Base-by-base conservation (phyloP, 1,284 basidiomycete species). In the Trichosporon inkin region DNA sequence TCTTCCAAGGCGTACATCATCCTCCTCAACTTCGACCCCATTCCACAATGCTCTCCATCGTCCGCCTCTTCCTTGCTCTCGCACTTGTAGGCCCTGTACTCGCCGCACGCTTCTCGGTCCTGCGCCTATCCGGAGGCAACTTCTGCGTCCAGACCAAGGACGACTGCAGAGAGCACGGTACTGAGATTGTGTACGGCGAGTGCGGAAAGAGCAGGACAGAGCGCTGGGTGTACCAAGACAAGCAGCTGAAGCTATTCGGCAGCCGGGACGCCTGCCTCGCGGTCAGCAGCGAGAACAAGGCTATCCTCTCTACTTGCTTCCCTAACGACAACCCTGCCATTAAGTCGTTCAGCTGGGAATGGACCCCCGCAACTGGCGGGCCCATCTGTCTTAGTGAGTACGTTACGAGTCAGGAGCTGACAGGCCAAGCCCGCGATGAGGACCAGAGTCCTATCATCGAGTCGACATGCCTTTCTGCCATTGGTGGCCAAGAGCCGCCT, bases 1-100 rank as follows among this genome's bases (percentile, higher is more conserved):
- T 32, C 28, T 32, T 8, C 28, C 4, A 32, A 8, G 28, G 28
- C 28, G 28, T 32, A 32, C 28, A 4, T 32, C 28, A 32, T 4
- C 36, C 36, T 38, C 13, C 8, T 32, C 28, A 4, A 8, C 4
- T 32, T 32, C 28, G 5, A 8, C 4, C 8, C 28, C 28, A 32
- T 8, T 8, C 28, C 24, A 49, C 7, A 14, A 32, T 19, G 8
- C n/a, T 10, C 1, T 4, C 6, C 4, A 32, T 16, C 14, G 28
- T 64, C 52, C 55, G 59, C 13, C 40, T 64, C 41, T 52, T 56
- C 34, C 10, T 62, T 10, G 44, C 37, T 6, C 52, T 62, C 7
- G 22, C 44, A 11, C 28, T 61, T 51, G 38, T 35, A 3, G 34
- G 55, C 6, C 58, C 54, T 24, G 8, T 54, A 0, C 57, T 64